Evolutionary conservation across 2,329 filamentous ascomycete genomes (phyloP).

Genomic region (Cladophialophora psammophila): DNA sequence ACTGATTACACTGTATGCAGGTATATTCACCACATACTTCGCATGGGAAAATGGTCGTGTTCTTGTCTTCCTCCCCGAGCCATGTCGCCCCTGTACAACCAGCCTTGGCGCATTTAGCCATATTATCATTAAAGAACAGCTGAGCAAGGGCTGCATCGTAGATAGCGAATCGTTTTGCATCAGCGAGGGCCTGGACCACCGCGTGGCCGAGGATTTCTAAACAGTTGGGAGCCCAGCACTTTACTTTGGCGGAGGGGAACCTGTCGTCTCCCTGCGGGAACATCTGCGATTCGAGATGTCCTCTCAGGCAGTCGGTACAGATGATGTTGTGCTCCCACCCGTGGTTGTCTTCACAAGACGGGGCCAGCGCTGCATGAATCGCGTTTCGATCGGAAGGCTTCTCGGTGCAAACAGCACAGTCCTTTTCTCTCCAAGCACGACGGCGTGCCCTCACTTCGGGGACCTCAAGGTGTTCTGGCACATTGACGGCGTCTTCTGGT

Average conservation of each 20-base stretch:
- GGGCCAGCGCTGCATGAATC: conserved; percentile 16
- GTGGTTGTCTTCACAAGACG: conserved; percentile 15
- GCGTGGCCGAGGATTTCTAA: conserved; percentile 17
- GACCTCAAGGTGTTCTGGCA: conserved; percentile 19
- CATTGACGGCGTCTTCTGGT: conserved; percentile 19
- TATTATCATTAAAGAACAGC: conserved; percentile 18
- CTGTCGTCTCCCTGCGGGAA: conserved; percentile 24
- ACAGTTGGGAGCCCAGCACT: conserved; percentile 26
- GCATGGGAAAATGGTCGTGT: conserved; percentile 19
- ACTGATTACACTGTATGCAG: conserved; percentile 26
- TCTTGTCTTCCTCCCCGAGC: conserved; percentile 21
- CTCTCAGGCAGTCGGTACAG: conserved; percentile 24
- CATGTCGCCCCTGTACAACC: conserved; percentile 18
- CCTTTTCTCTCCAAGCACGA: conserved; percentile 22
- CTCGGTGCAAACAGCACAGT: conserved; percentile 22
- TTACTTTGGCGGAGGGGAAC: conserved; percentile 23
- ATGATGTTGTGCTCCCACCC: conserved; percentile 25
- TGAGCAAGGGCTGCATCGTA: conserved; percentile 23
- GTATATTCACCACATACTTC: conserved; percentile 13
- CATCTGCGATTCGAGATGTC: conserved; percentile 25
- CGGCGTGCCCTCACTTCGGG: conserved; percentile 17
- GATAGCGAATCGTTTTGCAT: conserved; percentile 8
- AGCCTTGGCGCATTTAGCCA: conserved; percentile 16
- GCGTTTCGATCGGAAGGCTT: conserved; percentile 6
- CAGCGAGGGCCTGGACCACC: conserved; percentile 6